phyloP scores from a whole-genome alignment of 305 asterid genomes.

The Solanum hybrid region DNA sequence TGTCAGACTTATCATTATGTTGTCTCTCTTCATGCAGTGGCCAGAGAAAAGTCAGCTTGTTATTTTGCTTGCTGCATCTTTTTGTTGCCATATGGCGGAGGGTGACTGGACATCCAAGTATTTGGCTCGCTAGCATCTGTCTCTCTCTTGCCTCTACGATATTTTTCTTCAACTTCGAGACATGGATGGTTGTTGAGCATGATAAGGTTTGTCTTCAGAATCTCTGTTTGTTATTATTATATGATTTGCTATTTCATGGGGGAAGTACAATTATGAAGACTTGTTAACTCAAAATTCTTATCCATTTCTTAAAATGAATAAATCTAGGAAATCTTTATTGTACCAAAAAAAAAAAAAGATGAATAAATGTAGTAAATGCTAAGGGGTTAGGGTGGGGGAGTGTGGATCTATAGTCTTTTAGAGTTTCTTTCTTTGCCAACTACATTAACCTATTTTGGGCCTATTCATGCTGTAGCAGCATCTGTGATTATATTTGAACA shows the following conservation, averaged over 20 bases:
- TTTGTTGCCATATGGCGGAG: constrained; percentile 47
- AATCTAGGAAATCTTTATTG: neutral
- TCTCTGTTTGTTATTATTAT: neutral
- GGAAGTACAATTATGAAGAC: neutral
- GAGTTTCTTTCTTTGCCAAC: neutral
- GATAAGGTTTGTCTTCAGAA: constrained; percentile 48
- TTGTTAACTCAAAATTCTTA: neutral
- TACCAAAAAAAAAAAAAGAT: neutral
- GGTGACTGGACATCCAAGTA: constrained; percentile 28
- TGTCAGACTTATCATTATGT: neutral
- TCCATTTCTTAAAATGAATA: neutral
- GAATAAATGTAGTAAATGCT: neutral
- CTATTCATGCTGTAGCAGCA: neutral
- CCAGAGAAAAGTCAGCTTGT: constrained; percentile 58
- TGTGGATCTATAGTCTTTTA: neutral
- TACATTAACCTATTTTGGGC: neutral
- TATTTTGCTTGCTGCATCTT: constrained; percentile 59
- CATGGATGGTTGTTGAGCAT: constrained; percentile 83
- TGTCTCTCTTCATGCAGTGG: constrained; percentile 45
- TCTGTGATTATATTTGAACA: neutral
- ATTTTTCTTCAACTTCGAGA: constrained; percentile 65
- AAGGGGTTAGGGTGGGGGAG: neutral
- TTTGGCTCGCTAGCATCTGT: constrained; percentile 55
- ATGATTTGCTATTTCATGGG: neutral
- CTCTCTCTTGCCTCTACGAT: constrained; percentile 67